phyloP scores from a whole-genome alignment of 352 stramenopile genomes.

The Phytophthora vignae region DNA sequence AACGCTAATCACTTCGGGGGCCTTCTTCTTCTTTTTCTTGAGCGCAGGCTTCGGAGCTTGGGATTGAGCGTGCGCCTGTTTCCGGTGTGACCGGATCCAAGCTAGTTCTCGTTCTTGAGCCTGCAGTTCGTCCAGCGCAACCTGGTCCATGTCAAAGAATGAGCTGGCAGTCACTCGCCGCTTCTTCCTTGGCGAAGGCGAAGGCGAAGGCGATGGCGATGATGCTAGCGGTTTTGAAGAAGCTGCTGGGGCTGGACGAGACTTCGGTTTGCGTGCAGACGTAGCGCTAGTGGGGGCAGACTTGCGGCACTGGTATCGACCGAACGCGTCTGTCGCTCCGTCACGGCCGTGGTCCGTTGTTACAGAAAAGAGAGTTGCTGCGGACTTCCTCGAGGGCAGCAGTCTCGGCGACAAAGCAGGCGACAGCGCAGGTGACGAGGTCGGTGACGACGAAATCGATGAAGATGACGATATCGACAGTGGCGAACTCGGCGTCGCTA shows the following conservation, averaged over 20 bases:
- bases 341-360: background rate
- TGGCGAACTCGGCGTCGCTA: background rate
- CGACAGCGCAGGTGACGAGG: conserved; percentile 19
- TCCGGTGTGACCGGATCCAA: conserved; percentile 39
- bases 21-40: conserved; percentile 19
- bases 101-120: conserved; percentile 53
- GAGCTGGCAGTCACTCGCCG: conserved; percentile 8
- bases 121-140: conserved; percentile 45
- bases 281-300: conserved; percentile 8
- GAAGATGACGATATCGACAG: conserved; percentile 13
- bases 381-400: conserved; percentile 11
- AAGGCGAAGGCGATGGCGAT: background rate
- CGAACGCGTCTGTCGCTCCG: conserved; percentile 16
- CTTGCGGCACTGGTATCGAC: conserved; percentile 26
- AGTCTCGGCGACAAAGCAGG: conserved; percentile 15
- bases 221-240: conserved; percentile 12
- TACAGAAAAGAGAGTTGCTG: background rate
- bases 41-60: conserved; percentile 3
- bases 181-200: conserved; percentile 31
- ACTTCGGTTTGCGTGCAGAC: background rate
- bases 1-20: conserved; percentile 24
- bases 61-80: conserved; percentile 22
- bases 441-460: conserved; percentile 15
- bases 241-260: background rate
- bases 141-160: conserved; percentile 33